These are phyloP conservation scores for Juglanconis oblonga DNA, from an alignment of 2,329 filamentous ascomycete genomes.

Conservation along the genomic window DNA sequence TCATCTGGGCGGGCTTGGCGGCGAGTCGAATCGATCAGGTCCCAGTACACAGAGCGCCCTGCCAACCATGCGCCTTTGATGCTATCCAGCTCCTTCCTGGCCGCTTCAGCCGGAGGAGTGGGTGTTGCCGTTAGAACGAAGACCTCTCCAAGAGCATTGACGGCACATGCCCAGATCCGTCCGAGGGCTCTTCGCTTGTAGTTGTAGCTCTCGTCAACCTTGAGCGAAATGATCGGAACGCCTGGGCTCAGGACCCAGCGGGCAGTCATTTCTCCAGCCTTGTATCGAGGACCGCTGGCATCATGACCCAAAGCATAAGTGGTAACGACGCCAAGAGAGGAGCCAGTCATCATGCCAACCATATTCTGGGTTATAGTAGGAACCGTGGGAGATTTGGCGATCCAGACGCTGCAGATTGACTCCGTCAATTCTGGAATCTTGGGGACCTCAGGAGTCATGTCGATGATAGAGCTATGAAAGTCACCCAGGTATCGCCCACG, in stretches of 20 bases:
- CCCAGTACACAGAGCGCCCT: slow-evolving; percentile 78
- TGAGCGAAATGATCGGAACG: slow-evolving; percentile 82
- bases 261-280: slow-evolving; percentile 76
- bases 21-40: slow-evolving; percentile 73
- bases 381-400: slow-evolving; percentile 76
- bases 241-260: slow-evolving; percentile 90
- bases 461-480: slow-evolving; percentile 55
- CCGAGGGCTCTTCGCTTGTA: slow-evolving; percentile 64
- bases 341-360: slow-evolving; percentile 79
- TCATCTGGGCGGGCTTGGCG: slow-evolving; percentile 71
- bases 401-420: slow-evolving; percentile 78
- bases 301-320: slow-evolving; percentile 72
- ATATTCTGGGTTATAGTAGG: slow-evolving; percentile 71
- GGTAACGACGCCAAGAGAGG: slow-evolving; percentile 77
- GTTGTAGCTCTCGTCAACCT: slow-evolving; percentile 80
- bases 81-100: slow-evolving; percentile 47
- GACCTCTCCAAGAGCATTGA: slow-evolving; percentile 90
- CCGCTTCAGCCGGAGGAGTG: slow-evolving; percentile 47
- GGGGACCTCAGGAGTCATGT: slow-evolving; percentile 71
- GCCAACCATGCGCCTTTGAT: slow-evolving; percentile 74
- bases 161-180: slow-evolving; percentile 84
- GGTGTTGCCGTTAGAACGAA: slow-evolving; percentile 79
- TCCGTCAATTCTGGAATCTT: slow-evolving; percentile 68
- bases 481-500: slow-evolving; percentile 69
- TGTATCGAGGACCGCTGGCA: slow-evolving; percentile 57